phyloP scores from a whole-genome alignment of 345 rosid species.

The Firmiana major region DNA sequence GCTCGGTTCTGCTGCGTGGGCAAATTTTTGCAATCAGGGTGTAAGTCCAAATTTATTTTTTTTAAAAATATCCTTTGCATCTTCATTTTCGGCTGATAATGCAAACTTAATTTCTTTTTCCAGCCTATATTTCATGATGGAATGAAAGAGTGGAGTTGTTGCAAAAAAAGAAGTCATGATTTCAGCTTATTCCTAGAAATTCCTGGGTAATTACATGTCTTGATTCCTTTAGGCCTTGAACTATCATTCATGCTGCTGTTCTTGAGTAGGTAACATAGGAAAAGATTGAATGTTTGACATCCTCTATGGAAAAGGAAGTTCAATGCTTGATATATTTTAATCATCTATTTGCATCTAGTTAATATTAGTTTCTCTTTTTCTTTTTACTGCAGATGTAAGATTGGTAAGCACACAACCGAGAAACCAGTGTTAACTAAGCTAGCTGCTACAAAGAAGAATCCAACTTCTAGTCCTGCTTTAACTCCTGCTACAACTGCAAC shows the following conservation, averaged over 20 bases:
- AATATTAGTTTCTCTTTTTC: conserved; percentile 12
- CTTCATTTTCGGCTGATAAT: conserved; percentile 12
- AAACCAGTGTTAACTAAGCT: conserved; percentile 66
- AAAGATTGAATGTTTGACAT: not conserved
- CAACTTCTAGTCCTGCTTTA: conserved; percentile 30
- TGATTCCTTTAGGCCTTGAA: not conserved
- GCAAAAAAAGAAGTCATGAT: conserved; percentile 94
- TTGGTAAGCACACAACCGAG: conserved; percentile 88
- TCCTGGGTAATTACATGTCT: conserved; percentile 61
- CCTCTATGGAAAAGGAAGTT: not conserved
- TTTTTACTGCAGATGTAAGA: conserved; percentile 71
- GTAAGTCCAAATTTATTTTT: conserved; percentile 41
- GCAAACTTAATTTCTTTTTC: conserved; percentile 17
- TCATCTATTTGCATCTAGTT: conserved; percentile 3
- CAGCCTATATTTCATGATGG: conserved; percentile 95
- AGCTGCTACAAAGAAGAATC: conserved; percentile 32
- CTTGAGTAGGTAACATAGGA: not conserved
- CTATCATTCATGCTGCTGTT: not conserved
- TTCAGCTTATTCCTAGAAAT: conserved; percentile 76
- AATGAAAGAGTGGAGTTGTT: conserved; percentile 98
- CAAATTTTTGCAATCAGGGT: conserved; percentile 45
- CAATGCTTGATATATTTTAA: not conserved
- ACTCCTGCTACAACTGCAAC: conserved; percentile 34
- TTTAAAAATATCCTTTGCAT: not conserved
- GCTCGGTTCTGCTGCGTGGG: conserved; percentile 17